Evolutionary conservation across 257 asterid species (phyloP).

Genomic region (Ballota nigra): DNA sequence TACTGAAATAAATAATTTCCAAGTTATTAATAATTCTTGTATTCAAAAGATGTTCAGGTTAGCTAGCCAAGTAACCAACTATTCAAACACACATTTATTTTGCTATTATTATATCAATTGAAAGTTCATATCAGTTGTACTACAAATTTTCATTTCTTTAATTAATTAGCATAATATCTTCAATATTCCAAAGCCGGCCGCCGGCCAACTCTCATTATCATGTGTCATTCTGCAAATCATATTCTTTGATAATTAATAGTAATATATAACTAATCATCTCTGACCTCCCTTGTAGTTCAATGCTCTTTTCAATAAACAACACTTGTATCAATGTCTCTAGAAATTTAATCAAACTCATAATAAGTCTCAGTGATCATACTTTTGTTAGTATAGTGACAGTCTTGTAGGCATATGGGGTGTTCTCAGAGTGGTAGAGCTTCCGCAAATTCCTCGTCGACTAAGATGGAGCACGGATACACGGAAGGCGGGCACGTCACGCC

Average conservation of each 20-base stretch:
- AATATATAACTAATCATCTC: not conserved
- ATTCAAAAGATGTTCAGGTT: not conserved
- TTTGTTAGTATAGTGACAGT: not conserved
- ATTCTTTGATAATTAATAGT: not conserved
- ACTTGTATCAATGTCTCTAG: not conserved
- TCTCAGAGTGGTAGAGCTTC: conserved; percentile 43
- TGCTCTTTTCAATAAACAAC: conserved; percentile 29
- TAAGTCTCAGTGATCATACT: not conserved
- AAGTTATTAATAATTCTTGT: not conserved
- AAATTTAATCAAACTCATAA: not conserved
- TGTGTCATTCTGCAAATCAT: not conserved
- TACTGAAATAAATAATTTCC: not conserved
- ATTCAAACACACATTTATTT: not conserved
- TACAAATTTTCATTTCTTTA: too few species aligned
- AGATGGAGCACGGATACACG: conserved; percentile 51
- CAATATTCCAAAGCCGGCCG: conserved; percentile 28
- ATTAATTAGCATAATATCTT: not conserved
- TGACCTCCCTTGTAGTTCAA: conserved; percentile 28
- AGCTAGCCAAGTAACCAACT: not conserved
- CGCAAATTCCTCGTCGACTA: conserved; percentile 43
- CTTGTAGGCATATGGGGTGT: conserved; percentile 49
- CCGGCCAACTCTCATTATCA: conserved; percentile 20
- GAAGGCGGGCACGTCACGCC: conserved; percentile 10
- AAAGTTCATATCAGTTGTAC: too few species aligned
- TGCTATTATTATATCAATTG: not conserved